Evolutionary conservation across 208 protist species (phyloP).

Genomic region (Leishmania guyanensis): DNA sequence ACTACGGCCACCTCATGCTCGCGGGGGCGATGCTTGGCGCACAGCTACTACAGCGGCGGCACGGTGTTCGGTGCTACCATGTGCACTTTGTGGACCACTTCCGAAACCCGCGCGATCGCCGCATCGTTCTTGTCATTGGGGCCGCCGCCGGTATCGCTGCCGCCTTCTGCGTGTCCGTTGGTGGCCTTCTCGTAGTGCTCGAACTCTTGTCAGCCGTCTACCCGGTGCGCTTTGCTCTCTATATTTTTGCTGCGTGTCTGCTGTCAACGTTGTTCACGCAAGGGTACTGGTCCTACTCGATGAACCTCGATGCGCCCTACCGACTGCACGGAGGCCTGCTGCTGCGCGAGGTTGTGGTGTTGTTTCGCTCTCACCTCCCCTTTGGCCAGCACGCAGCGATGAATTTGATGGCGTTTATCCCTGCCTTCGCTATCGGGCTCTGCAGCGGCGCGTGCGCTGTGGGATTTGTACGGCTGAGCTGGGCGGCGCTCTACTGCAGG

Average conservation of each 20-base stretch:
- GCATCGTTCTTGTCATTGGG: constrained; percentile 51
- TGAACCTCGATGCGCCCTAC: constrained; percentile 40
- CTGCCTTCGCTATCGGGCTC: constrained; percentile 41
- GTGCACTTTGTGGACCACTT: constrained; percentile 63
- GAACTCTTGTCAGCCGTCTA: constrained; percentile 55
- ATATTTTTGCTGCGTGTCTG: constrained; percentile 60
- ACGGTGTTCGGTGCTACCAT: constrained; percentile 43
- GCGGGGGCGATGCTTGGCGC: constrained; percentile 58
- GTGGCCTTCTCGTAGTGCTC: constrained; percentile 55
- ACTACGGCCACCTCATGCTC: constrained; percentile 54
- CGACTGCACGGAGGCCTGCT: constrained; percentile 31
- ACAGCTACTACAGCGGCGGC: constrained; percentile 41
- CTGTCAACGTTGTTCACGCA: constrained; percentile 52
- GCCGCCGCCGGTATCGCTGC: constrained; percentile 54
- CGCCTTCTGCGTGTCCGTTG: constrained; percentile 55
- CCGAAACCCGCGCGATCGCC: constrained; percentile 56
- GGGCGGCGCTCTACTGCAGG: constrained; percentile 38
- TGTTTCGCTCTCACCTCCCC: constrained; percentile 38
- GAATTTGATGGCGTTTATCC: constrained; percentile 52
- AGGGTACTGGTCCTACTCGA: constrained; percentile 51
- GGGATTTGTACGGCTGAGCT: constrained; percentile 48
- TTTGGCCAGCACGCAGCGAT: constrained; percentile 48
- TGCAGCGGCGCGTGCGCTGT: constrained; percentile 40
- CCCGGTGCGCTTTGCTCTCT: constrained; percentile 57
- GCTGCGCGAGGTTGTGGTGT: constrained; percentile 36